Conservation (phyloP, 2,329 filamentous ascomycete genomes). For the Penicillium sp. region DNA sequence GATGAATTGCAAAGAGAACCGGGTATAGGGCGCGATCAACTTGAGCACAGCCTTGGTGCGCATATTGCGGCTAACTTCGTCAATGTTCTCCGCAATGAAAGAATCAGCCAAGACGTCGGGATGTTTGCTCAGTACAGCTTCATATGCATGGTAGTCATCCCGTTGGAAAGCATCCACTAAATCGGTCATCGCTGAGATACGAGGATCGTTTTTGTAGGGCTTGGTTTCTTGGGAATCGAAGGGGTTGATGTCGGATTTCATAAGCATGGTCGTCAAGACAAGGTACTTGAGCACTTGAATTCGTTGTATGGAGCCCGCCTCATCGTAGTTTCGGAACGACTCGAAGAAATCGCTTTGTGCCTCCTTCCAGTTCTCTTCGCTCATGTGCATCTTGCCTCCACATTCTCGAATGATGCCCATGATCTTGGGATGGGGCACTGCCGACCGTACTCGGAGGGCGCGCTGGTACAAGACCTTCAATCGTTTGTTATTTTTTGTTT, state of each 20-base stretch:
- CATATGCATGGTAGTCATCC: slow-evolving; percentile 90
- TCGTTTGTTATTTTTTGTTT: slow-evolving; percentile 96
- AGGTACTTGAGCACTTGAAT: slow-evolving; percentile 98
- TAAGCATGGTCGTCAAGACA: slow-evolving; percentile 94
- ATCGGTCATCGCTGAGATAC: slow-evolving; percentile 95
- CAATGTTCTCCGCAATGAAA: slow-evolving; percentile 98
- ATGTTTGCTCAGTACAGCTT: slow-evolving; percentile 81
- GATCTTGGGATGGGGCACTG: slow-evolving; percentile 96
- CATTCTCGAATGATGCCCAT: slow-evolving; percentile 99
- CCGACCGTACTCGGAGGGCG: slow-evolving; percentile 89
- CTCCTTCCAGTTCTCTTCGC: slow-evolving; percentile 98
- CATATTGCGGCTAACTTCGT: slow-evolving; percentile 97
- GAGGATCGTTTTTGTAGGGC: slow-evolving; percentile 92
- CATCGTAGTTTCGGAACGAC: slow-evolving; percentile 97
- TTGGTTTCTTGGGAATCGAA: slow-evolving; percentile 99
- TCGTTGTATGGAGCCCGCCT: slow-evolving; percentile 90
- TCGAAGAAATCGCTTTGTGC: slow-evolving; percentile 98
- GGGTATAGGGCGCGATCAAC: slow-evolving; percentile 89
- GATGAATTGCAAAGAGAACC: slow-evolving; percentile 85
- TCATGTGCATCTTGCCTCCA: slow-evolving; percentile 99
- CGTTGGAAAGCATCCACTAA: slow-evolving; percentile 94
- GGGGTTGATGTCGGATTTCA: slow-evolving; percentile 97
- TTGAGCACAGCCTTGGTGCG: slow-evolving; percentile 93
- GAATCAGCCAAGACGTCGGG: slow-evolving; percentile 85
- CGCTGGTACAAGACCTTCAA: slow-evolving; percentile 90